Conservation (phyloP, 2,329 filamentous ascomycete genomes). For the Bisporella sp. region DNA sequence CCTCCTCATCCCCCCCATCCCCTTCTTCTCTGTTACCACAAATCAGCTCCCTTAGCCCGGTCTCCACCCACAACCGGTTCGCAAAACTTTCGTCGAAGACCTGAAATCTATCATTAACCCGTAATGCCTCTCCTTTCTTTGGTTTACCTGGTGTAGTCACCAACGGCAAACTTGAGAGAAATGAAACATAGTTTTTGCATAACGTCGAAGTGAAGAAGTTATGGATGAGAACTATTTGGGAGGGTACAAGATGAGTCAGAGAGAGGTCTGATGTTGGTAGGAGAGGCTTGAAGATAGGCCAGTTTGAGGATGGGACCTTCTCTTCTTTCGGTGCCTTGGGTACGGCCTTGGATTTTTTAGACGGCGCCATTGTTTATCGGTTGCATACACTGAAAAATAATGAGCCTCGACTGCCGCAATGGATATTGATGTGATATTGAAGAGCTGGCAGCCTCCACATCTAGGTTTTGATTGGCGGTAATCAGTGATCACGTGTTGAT, state of each 20-base stretch:
- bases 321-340: neutral
- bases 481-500: neutral
- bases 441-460: no score
- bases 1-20: slow-evolving; percentile 18
- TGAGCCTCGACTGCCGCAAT: no score
- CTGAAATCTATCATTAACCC: slow-evolving; percentile 88
- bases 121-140: slow-evolving; percentile 60
- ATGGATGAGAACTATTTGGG: slow-evolving; percentile 57
- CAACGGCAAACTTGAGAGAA: slow-evolving; percentile 51
- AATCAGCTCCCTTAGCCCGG: slow-evolving; percentile 56
- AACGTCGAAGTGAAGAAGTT: slow-evolving; percentile 55
- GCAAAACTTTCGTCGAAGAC: slow-evolving; percentile 72
- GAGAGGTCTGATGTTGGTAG: slow-evolving; percentile 47
- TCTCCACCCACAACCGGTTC: slow-evolving; percentile 67
- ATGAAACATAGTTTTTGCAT: slow-evolving; percentile 57
- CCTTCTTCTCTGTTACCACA: slow-evolving; percentile 15
- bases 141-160: slow-evolving; percentile 58
- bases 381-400: no score
- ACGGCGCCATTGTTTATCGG: neutral
- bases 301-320: slow-evolving; percentile 37
- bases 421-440: no score
- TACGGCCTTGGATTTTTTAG: neutral
- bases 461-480: no score
- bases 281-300: slow-evolving; percentile 54
- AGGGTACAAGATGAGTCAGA: slow-evolving; percentile 41